Base-by-base conservation (phyloP, 140 eudicot species). In the Oenanthe javanica region DNA sequence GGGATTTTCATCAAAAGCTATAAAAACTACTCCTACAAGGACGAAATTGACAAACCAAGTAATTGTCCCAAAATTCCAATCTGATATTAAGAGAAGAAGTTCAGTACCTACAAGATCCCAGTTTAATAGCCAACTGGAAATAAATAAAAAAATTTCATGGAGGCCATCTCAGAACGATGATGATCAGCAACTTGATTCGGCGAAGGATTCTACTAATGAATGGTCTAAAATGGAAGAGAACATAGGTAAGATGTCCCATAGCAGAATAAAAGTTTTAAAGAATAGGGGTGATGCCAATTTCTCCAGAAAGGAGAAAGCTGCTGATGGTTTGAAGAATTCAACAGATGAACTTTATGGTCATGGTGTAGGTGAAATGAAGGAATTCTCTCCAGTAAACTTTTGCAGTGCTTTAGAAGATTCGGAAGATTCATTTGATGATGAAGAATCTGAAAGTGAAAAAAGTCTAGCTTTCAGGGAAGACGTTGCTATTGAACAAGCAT, bases 51-150 rank as follows among this genome's bases (percentile, higher is more conserved):
- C 21, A 67, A 81, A 36, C 27, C 89, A 15, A 61, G 85, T 81
- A 51, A 55, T 82, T 72, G 78, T 66, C 74, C 79, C 82, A 48
- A 82, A 76, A 50, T 76, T 80, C 23, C 84, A 76, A 36, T 73
- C 80, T 55, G 76, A 77, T 51, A 27, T 72, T n/a, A 81, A 87
- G 81, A 84, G 82, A 64, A 87, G 82, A 78, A 67, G 63, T 80
- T 75, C 84, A n/a, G 38, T 82, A 47, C 81, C 81, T 16, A 54
- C 72, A 73, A 86, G 83, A 63, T 74, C 86, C 21, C 49, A 49
- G 47, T 72, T 46, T 71, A 75, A 63, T 51, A 66, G 45, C 61
- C 18, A 8, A 52, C 79, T 87, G 27, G 76, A 76, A 61, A 70
- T 79, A 47, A 72, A 81, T 13, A 86, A 88, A 18, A 81, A 80